Conservation (phyloP, 2,329 filamentous ascomycete genomes). For the Colletotrichum higginsianum region DNA sequence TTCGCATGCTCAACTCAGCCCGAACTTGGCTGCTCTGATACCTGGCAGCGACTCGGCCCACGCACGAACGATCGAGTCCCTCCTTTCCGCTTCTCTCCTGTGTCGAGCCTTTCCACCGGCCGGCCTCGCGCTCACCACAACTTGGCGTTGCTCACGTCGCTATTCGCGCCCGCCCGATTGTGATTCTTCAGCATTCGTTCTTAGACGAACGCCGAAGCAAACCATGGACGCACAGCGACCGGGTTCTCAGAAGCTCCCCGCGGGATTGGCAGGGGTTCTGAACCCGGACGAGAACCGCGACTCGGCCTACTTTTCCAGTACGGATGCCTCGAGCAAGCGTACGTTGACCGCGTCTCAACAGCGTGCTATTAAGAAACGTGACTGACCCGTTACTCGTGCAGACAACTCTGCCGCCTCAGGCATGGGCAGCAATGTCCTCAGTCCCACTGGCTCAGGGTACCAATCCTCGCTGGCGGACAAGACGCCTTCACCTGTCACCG, state of each 20-base stretch:
- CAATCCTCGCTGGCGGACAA: slow-evolving; percentile 70
- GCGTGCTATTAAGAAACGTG: slow-evolving; percentile 41
- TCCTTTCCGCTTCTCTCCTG: not conserved
- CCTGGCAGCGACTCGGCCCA: slow-evolving; percentile 9
- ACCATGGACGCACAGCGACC: slow-evolving; percentile 39
- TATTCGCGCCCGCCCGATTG: not conserved
- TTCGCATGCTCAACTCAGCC: slow-evolving; percentile 32
- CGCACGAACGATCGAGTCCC: not conserved
- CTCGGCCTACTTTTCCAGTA: slow-evolving; percentile 61
- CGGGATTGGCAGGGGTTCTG: slow-evolving; percentile 65
- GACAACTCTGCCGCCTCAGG: slow-evolving; percentile 63
- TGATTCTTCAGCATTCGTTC: not conserved
- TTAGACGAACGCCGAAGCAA: slow-evolving; percentile 1
- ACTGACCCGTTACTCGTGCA: slow-evolving; percentile 46
- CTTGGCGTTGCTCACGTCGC: not conserved
- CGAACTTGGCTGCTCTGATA: slow-evolving; percentile 28
- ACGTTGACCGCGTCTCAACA: slow-evolving; percentile 43
- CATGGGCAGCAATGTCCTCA: slow-evolving; percentile 36
- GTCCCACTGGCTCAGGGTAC: slow-evolving; percentile 59
- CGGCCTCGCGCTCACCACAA: not conserved
- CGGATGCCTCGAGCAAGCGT: slow-evolving; percentile 61
- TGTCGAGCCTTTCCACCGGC: not conserved
- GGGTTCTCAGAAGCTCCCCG: slow-evolving; percentile 61
- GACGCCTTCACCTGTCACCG: slow-evolving; percentile 72
- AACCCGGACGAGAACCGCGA: slow-evolving; percentile 65